These are phyloP conservation scores for Dacryopinax spathularia DNA, from an alignment of 768 basidiomycete species.

Conservation along the genomic window DNA sequence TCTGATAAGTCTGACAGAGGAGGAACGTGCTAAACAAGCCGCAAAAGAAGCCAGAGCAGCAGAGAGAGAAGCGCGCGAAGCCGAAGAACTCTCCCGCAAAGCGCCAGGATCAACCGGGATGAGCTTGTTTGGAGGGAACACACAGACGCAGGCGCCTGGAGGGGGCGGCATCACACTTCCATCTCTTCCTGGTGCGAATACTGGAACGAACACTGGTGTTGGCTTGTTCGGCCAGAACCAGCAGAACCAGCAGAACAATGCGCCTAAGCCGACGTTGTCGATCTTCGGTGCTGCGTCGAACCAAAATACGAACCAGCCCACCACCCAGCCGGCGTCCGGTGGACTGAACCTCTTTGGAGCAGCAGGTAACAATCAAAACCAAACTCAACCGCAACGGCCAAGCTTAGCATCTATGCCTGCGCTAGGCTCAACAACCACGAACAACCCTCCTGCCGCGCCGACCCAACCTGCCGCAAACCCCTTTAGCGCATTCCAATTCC, in stretches of 20 bases:
- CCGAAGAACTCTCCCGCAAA: neutral
- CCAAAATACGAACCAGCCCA: neutral
- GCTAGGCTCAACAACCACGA: neutral
- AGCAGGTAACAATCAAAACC: neutral
- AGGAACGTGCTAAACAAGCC: neutral
- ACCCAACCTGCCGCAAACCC: too few species aligned
- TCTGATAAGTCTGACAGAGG: slow-evolving; percentile 1
- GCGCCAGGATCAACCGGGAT: neutral
- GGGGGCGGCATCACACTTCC: neutral
- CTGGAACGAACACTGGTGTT: neutral
- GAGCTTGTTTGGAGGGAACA: neutral
- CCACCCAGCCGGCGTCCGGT: neutral
- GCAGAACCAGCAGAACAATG: neutral
- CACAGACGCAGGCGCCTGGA: neutral
- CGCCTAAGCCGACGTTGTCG: neutral
- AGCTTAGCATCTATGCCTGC: neutral
- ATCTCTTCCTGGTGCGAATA: neutral
- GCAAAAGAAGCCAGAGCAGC: slow-evolving; percentile 1
- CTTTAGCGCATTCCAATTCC: neutral
- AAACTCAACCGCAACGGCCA: neutral
- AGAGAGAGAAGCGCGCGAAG: slow-evolving; percentile 1
- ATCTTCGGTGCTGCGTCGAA: neutral
- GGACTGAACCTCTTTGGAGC: neutral
- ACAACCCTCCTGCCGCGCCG: too few species aligned
- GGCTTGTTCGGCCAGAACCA: neutral